Conservation (phyloP, 2,329 filamentous ascomycete species). For the Fusarium sp. region DNA sequence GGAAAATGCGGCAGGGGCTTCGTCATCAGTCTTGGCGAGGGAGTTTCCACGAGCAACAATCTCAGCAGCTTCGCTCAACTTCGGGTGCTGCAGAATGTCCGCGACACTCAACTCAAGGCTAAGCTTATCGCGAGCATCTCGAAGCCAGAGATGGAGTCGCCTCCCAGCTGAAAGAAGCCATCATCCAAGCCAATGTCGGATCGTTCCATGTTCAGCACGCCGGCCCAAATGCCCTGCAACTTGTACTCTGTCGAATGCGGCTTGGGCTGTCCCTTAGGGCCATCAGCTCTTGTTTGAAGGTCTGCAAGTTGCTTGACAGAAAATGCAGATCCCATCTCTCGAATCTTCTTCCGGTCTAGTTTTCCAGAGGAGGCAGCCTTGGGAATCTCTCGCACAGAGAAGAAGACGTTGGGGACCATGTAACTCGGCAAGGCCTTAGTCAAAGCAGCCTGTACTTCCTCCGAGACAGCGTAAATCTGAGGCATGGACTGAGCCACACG, state of each 20-base stretch:
- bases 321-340: background rate
- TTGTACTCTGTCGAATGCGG: background rate
- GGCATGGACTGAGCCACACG: background rate
- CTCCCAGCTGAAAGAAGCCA: slow-evolving; percentile 48
- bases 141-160: slow-evolving; percentile 59
- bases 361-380: slow-evolving; percentile 3
- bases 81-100: slow-evolving; percentile 51
- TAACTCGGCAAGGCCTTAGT: background rate
- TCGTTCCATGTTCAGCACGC: slow-evolving; percentile 48
- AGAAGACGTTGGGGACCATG: background rate
- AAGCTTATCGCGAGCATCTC: slow-evolving; percentile 50
- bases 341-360: slow-evolving; percentile 9
- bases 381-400: background rate
- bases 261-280: background rate
- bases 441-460: background rate
- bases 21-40: background rate
- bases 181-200: slow-evolving; percentile 58
- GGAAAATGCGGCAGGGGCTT: background rate
- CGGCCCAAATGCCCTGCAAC: slow-evolving; percentile 50
- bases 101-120: slow-evolving; percentile 46
- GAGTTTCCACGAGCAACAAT: background rate
- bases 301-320: background rate
- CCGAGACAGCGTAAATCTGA: background rate
- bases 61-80: background rate
- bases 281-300: background rate